Evolutionary conservation across 2,329 filamentous ascomycete species (phyloP).

Genomic region (Calonectria naviculata): DNA sequence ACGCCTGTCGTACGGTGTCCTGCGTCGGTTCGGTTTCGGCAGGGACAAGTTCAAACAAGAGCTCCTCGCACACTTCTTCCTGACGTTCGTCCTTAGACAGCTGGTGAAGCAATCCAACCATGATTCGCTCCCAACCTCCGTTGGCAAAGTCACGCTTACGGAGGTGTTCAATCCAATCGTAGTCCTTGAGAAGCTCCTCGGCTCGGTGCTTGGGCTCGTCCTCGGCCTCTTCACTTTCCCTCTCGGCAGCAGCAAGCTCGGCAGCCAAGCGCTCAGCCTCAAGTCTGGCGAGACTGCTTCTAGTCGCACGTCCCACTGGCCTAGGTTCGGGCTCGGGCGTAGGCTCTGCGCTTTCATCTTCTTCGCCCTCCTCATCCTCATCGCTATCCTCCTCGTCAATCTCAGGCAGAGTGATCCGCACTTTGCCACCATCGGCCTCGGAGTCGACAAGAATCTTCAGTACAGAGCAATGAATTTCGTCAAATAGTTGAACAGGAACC

Average conservation of each 20-base stretch:
- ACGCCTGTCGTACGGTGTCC: conserved; percentile 79
- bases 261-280: conserved; percentile 77
- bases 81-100: conserved; percentile 80
- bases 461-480: conserved; percentile 91
- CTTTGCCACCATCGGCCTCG: conserved; percentile 79
- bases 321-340: conserved; percentile 79
- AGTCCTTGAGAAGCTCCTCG: conserved; percentile 78
- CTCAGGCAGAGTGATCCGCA: conserved; percentile 83
- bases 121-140: conserved; percentile 91
- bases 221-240: conserved; percentile 56
- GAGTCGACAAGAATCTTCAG: conserved; percentile 86
- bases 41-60: conserved; percentile 85
- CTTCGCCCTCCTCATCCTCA: conserved; percentile 70
- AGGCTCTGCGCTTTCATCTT: conserved; percentile 62
- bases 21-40: conserved; percentile 78
- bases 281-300: conserved; percentile 86
- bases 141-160: conserved; percentile 86
- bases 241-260: conserved; percentile 66
- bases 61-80: conserved; percentile 78
- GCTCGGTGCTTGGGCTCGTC: conserved; percentile 73
- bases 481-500: conserved; percentile 83
- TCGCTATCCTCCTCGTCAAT: conserved; percentile 78
- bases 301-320: conserved; percentile 76
- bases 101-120: conserved; percentile 88
- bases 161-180: conserved; percentile 87